Conservation (phyloP, 208 protist genomes). For the Leishmania guyanensis region DNA sequence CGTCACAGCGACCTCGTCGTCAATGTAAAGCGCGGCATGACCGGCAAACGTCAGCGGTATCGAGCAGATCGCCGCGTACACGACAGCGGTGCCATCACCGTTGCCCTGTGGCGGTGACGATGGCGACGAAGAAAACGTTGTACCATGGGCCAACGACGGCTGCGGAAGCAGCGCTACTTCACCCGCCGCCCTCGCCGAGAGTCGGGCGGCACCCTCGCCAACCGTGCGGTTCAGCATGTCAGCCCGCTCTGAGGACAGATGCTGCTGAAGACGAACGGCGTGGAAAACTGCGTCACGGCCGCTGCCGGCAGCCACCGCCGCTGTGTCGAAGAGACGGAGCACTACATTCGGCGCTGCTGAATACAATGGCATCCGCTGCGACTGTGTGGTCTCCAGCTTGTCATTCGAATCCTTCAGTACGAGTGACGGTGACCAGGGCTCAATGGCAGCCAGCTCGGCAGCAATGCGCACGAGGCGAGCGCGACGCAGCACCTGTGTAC, state of each 20-base stretch:
- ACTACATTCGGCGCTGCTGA: constrained; percentile 9
- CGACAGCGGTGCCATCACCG: neutral
- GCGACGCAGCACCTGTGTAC: constrained; percentile 48
- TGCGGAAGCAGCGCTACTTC: constrained; percentile 19
- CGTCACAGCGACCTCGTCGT: constrained; percentile 32
- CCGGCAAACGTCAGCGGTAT: constrained; percentile 25
- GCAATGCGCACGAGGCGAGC: constrained; percentile 36
- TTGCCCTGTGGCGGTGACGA: neutral
- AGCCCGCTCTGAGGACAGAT: neutral
- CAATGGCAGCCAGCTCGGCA: constrained; percentile 34
- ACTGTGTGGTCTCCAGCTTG: neutral
- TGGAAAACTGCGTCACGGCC: constrained; percentile 4
- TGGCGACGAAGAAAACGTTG: neutral
- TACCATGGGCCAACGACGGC: neutral
- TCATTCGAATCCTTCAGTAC: too few relatives aligned
- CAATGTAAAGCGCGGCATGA: constrained; percentile 27
- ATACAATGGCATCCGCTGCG: neutral
- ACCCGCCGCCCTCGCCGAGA: neutral
- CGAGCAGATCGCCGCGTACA: constrained; percentile 26
- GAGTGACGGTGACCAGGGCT: neutral
- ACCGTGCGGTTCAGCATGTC: neutral
- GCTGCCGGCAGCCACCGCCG: constrained; percentile 19
- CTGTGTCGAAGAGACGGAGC: constrained; percentile 19
- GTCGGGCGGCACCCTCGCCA: neutral
- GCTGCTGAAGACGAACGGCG: neutral